Base-by-base conservation (phyloP, 768 basidiomycete genomes). In the Lactarius hatsudake region DNA sequence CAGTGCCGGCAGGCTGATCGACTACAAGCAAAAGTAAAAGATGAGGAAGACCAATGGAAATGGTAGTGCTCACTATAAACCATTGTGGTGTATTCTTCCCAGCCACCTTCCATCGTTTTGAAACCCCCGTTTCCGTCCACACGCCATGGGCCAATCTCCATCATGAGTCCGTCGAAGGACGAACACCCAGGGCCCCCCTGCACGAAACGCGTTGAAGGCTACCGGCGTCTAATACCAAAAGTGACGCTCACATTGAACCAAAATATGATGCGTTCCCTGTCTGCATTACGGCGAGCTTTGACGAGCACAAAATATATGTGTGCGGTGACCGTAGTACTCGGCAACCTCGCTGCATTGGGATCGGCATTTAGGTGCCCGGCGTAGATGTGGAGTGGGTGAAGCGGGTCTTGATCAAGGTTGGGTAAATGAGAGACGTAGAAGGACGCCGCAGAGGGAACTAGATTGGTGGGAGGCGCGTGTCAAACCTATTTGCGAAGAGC, bases 171-270 rank as follows among this genome's bases (percentile, higher is more conserved):
- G 72, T 98, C 96, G 74, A 98, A 98, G 1, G 93, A 94, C 0
- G 95, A 97, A 76, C 97, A 98, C 34, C 97, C 97, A 23, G 96
- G 96, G 1, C 96, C 96, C 23, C 94, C 95, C 93, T 96, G 72
- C 23, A 55, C 13, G 51, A 18, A 36, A 60, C 43, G 38, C 26
- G 26, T 59, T n/a, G 3, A 45, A 6, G 43, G 64, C 42, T 23
- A 59, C 40, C 26, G 34, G 64, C 53, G 20, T 15, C 28, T 17
- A 6, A 17, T 5, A 26, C 26, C 42, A 59, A n/a, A 20, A 34
- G 20, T 63, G 55, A 34, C n/a, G n/a, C 88, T 73, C 73, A 93
- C 95, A 78, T 98, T 98, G 74, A 98, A 95, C 97, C 97, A 99
- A 73, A 98, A 93, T 73, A 98, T 84, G 10, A 98, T 77, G 42